A percentile compares a stretch with the other conserved stretches of the same genome.
These are phyloP conservation scores for Raffaelea arxii DNA, from an alignment of 2,329 filamentous ascomycete genomes.

Conservation along the genomic window DNA sequence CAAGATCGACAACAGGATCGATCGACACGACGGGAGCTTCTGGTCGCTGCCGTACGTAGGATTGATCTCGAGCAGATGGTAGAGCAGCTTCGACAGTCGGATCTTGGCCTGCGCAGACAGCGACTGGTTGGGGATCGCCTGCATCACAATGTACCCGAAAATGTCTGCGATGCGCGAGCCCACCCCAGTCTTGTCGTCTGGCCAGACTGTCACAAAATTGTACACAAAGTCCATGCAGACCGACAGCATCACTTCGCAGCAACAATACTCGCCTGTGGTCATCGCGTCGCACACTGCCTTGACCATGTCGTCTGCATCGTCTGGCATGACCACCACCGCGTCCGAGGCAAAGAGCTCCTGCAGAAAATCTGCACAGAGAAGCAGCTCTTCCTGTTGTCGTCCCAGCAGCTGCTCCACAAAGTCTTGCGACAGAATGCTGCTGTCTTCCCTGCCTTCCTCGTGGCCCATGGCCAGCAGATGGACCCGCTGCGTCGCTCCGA, in stretches of 20 bases:
- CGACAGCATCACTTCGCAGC: slow-evolving; percentile 64
- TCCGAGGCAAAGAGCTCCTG: slow-evolving; percentile 45
- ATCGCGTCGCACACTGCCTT: slow-evolving; percentile 42
- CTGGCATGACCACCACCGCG: slow-evolving; percentile 35
- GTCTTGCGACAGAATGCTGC: slow-evolving; percentile 37
- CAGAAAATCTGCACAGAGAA: slow-evolving; percentile 40
- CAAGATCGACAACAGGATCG: slow-evolving; percentile 66
- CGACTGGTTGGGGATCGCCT: slow-evolving; percentile 55
- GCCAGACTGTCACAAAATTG: slow-evolving; percentile 55
- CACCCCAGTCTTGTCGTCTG: slow-evolving; percentile 47
- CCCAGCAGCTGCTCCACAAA: slow-evolving; percentile 41
- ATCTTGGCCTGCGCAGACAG: slow-evolving; percentile 62
- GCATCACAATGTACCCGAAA: slow-evolving; percentile 67
- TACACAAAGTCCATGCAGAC: slow-evolving; percentile 60
- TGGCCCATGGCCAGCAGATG: slow-evolving; percentile 32
- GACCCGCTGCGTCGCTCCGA: slow-evolving; percentile 36
- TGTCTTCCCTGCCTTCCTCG: slow-evolving; percentile 31
- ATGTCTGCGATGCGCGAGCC: slow-evolving; percentile 61
- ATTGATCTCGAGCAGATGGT: slow-evolving; percentile 57
- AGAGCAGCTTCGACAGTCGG: slow-evolving; percentile 57
- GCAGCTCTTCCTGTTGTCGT: slow-evolving; percentile 41
- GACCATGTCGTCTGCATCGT: slow-evolving; percentile 37
- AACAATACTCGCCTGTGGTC: slow-evolving; percentile 50
- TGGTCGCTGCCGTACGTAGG: slow-evolving; percentile 56
- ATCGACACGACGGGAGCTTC: slow-evolving; percentile 50